Evolutionary conservation across 1,139 yeast genomes (phyloP).

Genomic region (Blastobotrys apis): DNA sequence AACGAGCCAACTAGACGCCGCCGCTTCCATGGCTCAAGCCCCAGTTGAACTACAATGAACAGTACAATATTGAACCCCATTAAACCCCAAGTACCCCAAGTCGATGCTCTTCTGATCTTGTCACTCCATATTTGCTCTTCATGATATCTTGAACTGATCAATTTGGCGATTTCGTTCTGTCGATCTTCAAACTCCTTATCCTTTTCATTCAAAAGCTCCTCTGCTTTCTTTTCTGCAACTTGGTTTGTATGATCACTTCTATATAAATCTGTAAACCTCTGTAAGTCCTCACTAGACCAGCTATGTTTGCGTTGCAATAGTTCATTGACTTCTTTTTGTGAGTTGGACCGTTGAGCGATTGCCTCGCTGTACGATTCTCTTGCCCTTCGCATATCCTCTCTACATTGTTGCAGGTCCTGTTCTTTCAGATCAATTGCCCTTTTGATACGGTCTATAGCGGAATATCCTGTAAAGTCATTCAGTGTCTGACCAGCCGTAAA

Average conservation of each 20-base stretch:
- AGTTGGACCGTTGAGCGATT: slow-evolving; percentile 57
- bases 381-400: slow-evolving; percentile 46
- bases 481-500: slow-evolving; percentile 69
- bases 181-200: slow-evolving; percentile 68
- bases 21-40: slow-evolving; percentile 94
- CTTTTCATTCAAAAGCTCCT: slow-evolving; percentile 46
- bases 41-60: slow-evolving; percentile 74
- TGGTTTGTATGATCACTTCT: slow-evolving; percentile 78
- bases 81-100: slow-evolving; percentile 93
- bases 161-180: slow-evolving; percentile 64
- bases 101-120: slow-evolving; percentile 85
- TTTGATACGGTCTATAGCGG: slow-evolving; percentile 71
- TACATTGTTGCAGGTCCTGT: slow-evolving; percentile 48
- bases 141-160: slow-evolving; percentile 83
- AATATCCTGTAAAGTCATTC: slow-evolving; percentile 91
- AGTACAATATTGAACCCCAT: slow-evolving; percentile 83
- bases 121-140: slow-evolving; percentile 99
- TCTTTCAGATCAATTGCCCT: slow-evolving; percentile 47
- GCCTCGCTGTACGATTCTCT: slow-evolving; percentile 60
- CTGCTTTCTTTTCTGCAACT: slow-evolving; percentile 52
- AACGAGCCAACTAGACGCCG: slow-evolving; percentile 73
- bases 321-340: slow-evolving; percentile 87
- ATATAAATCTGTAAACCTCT: slow-evolving; percentile 75
- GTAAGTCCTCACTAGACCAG: slow-evolving; percentile 78
- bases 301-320: slow-evolving; percentile 76